Evolutionary conservation across 306 rosid genomes (phyloP), one percentile per base, ranked within the genome.

Genomic region (Castanopsis chinensis): DNA sequence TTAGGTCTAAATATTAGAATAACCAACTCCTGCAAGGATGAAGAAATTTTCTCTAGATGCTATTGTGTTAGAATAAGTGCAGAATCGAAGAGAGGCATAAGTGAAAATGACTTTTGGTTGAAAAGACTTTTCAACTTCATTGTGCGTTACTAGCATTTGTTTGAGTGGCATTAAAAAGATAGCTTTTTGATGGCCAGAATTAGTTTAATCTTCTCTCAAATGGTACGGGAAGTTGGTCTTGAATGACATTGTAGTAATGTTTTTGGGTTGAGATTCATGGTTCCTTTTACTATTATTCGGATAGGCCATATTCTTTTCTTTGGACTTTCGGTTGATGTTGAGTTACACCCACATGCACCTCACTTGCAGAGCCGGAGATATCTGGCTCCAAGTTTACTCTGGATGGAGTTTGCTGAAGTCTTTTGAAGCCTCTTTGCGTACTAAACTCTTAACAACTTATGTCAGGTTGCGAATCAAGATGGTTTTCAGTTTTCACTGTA

Each of bases 311-410:
- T 54, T 35, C 27, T 74, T n/a, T 59, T 13, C 15, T 76, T 41
- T 41, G 45, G 45, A 41, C 11, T 41, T 8, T 41, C 12, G 12
- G 45, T 41, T 49, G 76, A 18, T 63, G 56, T 77, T 68, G 65
- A 63, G 77, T 21, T 70, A 3, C 5, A 4, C 51, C 23, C 49
- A 45, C 71, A 17, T 79, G 27, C 45, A 15, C 60, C 65, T 78
- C 43, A 55, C 49, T 69, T 83, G 86, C 86, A 79, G 84, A 75
- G 43, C 30, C 86, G 79, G 87, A 75, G 43, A 64, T 15, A 5
- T 30, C 20, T 71, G 71, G 49, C 73, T 71, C 54, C 17, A 49
- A 60, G 28, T 25, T 17, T 64, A 55, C 23, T 37, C 19, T 43
- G 14, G 45, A 51, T 25, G 73, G 78, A 76, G 57, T 21, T 76